Evolutionary conservation across 1,284 basidiomycete genomes (phyloP), one percentile per base, ranked within the genome.

Genomic region (Naganishia sp.): DNA sequence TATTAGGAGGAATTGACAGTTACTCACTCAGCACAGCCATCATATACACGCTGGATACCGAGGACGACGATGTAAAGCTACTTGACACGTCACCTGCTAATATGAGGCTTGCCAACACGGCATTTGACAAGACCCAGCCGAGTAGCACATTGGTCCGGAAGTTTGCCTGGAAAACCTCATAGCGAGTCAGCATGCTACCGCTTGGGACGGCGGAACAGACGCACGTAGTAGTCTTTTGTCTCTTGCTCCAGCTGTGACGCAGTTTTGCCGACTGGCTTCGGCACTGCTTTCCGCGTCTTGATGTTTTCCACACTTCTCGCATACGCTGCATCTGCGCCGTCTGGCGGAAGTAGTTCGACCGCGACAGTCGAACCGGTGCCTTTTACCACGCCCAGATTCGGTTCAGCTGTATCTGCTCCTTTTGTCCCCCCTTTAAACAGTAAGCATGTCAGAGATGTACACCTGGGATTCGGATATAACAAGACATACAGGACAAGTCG

Each of bases 381-480:
- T 57, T 77, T 74, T 55, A 92, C 89, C 2, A 86, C 86, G 28
- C 91, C 92, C 28, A 94, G 86, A 73, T 94, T 91, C 0, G 85
- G 83, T 56, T 88, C 87, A 78, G 28, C 83, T 81, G 74, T 88
- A 87, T 83, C 78, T 2, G 75, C 71, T 10, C 90, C 90, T 78
- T 94, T 94, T 10, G 92, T 94, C 10, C 92, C 92, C 92, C 92
- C 93, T 28, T 89, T 90, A 59, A 90, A 53, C 33, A 11, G n/a
- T 50, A 45, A 50, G 64, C 70, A 69, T 60, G 25, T 53, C 44
- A 42, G 64, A 44, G 33, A 7, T 64, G 0, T 31, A 50, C 36
- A 31, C 28, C 5, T 18, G 42, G 9, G 54, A 55, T 11, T 9
- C 10, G 9, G 18, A 5, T 28, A 10, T 59, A 18, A 56, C 70